Conservation (phyloP, 257 asterid genomes). For the Solanum verrucosum region DNA sequence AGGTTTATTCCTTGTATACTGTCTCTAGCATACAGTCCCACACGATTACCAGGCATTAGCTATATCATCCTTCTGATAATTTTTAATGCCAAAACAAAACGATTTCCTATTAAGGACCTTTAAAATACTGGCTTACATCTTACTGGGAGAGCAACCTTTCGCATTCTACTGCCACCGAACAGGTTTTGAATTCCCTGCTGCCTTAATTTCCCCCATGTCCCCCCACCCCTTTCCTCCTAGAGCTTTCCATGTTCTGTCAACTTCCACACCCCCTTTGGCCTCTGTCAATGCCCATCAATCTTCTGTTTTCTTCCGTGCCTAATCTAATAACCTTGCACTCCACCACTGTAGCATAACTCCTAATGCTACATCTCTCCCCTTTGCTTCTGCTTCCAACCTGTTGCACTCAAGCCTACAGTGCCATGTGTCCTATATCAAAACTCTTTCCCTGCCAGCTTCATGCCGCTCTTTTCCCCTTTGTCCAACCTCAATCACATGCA, state of each 20-base stretch:
- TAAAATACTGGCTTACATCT: neutral
- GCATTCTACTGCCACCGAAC: neutral
- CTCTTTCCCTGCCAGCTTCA: neutral
- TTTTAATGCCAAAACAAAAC: neutral
- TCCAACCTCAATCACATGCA: neutral
- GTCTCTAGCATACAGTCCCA: neutral
- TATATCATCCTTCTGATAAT: neutral
- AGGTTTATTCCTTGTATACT: neutral
- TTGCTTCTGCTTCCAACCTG: neutral
- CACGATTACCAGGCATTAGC: neutral
- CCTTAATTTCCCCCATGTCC: neutral
- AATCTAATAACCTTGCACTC: neutral
- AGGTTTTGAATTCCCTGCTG: neutral
- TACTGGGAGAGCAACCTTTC: neutral
- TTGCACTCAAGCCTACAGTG: neutral
- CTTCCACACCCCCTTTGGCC: neutral
- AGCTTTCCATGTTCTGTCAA: neutral
- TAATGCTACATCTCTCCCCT: neutral
- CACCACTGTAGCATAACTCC: neutral
- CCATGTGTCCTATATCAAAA: neutral
- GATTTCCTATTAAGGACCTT: neutral
- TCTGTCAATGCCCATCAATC: neutral
- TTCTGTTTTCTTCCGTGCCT: neutral
- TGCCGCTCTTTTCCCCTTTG: neutral
- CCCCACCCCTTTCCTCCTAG: neutral